Evolutionary conservation across 768 basidiomycete genomes (phyloP).

Genomic region (Leucocoprinus leucothites): DNA sequence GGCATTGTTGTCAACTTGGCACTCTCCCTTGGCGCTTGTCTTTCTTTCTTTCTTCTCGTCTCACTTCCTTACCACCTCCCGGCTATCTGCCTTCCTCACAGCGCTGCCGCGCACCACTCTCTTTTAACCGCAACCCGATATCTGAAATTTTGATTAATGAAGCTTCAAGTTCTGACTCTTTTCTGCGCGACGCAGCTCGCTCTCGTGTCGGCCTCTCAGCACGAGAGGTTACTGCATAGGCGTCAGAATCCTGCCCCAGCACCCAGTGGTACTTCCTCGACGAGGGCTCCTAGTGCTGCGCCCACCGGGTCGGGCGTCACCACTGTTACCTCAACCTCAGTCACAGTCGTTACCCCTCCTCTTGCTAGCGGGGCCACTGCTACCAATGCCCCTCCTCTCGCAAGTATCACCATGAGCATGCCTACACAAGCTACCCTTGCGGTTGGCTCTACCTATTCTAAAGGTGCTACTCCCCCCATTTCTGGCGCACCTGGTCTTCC

Average conservation of each 20-base stretch:
- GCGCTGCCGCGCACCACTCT: constrained; percentile 19
- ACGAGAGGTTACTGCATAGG: constrained; percentile 37
- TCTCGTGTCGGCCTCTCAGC: constrained; percentile 35
- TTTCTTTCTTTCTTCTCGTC: too few species aligned
- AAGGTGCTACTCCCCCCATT: constrained; percentile 62
- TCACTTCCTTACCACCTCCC: too few species aligned
- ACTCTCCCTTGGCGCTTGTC: too few species aligned
- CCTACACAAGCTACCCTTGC: constrained; percentile 40
- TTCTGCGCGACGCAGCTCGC: constrained; percentile 40
- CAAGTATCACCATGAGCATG: constrained; percentile 26
- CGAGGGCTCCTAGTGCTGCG: constrained; percentile 14
- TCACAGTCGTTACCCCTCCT: constrained; percentile 42
- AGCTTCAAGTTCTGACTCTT: constrained; percentile 38
- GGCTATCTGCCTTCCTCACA: too few species aligned
- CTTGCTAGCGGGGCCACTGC: constrained; percentile 52
- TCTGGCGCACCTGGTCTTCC: constrained; percentile 68
- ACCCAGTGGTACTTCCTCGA: constrained; percentile 14
- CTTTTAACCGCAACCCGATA: constrained; percentile 22
- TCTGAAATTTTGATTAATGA: constrained; percentile 34
- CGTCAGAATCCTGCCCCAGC: constrained; percentile 26
- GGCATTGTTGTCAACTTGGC: too few species aligned
- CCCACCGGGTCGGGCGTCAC: constrained; percentile 10
- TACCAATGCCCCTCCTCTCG: constrained; percentile 47
- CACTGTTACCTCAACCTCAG: constrained; percentile 6
- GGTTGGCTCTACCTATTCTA: constrained; percentile 47